phyloP scores from a whole-genome alignment of 768 basidiomycete genomes.

The Vararia minispora region DNA sequence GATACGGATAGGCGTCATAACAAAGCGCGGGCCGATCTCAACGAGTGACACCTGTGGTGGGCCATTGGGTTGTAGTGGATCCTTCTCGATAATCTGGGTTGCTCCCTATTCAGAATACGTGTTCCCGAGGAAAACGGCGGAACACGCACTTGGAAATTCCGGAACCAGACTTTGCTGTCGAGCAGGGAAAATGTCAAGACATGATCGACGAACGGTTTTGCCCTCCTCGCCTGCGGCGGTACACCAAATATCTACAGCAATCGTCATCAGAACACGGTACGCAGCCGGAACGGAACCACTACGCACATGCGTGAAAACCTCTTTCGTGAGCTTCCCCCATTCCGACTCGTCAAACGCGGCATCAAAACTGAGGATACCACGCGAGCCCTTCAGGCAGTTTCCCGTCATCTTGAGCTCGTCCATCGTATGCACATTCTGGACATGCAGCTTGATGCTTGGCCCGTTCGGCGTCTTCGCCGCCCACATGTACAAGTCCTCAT shows the following conservation, averaged over 20 bases:
- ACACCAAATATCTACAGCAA: slow-evolving; percentile 80
- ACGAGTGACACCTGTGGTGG: slow-evolving; percentile 81
- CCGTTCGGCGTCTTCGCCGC: slow-evolving; percentile 95
- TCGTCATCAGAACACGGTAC: background rate
- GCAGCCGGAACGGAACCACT: background rate
- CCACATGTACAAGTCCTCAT: slow-evolving; percentile 96
- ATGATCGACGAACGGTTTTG: slow-evolving; percentile 98
- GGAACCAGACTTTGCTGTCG: slow-evolving; percentile 97
- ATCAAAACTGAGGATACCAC: slow-evolving; percentile 90
- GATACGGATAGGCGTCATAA: slow-evolving; percentile 92
- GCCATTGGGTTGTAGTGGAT: slow-evolving; percentile 78
- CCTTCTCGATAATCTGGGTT: slow-evolving; percentile 82
- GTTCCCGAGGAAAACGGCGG: background rate
- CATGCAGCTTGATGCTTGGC: slow-evolving; percentile 94
- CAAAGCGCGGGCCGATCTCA: slow-evolving; percentile 96
- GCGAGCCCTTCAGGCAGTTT: slow-evolving; percentile 92
- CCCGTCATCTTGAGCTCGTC: slow-evolving; percentile 99
- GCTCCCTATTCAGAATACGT: background rate
- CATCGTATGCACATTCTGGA: slow-evolving; percentile 99
- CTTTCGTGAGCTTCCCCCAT: slow-evolving; percentile 81
- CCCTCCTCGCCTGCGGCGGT: slow-evolving; percentile 77
- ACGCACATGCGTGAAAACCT: slow-evolving; percentile 86
- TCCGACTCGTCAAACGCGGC: slow-evolving; percentile 80
- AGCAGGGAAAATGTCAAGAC: slow-evolving; percentile 92
- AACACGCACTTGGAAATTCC: slow-evolving; percentile 85